Percentiles rank a stretch among this genome's conserved stretches.
These are phyloP conservation scores for Berkeleyomyces basicola DNA, from an alignment of 2,329 filamentous ascomycete species.

Conservation along the genomic window DNA sequence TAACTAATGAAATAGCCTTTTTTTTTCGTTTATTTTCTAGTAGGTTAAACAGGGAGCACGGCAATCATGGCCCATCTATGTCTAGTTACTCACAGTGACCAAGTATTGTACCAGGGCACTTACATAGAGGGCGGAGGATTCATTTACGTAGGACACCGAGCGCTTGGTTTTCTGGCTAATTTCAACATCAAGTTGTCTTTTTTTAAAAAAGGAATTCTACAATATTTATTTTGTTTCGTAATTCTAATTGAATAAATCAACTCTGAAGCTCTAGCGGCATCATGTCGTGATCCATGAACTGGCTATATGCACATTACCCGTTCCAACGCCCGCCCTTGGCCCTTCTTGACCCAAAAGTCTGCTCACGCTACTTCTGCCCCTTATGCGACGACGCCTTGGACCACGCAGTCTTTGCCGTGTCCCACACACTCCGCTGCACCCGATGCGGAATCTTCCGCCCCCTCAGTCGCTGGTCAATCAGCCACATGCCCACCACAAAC, in stretches of 20 bases:
- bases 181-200: too few species aligned
- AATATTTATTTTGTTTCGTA: background rate
- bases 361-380: background rate
- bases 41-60: too few species aligned
- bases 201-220: too few species aligned
- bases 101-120: too few species aligned
- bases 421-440: constrained; percentile 62
- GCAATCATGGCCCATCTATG: too few species aligned
- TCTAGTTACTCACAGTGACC: too few species aligned
- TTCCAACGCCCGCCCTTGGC: background rate
- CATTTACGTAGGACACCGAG: too few species aligned
- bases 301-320: background rate
- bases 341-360: background rate
- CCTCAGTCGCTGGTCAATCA: constrained; percentile 65
- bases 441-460: constrained; percentile 59
- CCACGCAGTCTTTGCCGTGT: constrained; percentile 39
- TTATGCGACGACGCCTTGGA: constrained; percentile 16
- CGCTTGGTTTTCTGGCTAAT: too few species aligned
- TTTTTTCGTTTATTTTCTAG: too few species aligned
- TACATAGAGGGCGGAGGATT: too few species aligned
- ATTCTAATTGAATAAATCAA: too few species aligned
- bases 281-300: background rate
- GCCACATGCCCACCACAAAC: constrained; percentile 72
- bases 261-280: background rate
- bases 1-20: too few species aligned